Evolutionary conservation across 164 flowering plant genomes (phyloP).

Genomic region (Buxus sempervirens): DNA sequence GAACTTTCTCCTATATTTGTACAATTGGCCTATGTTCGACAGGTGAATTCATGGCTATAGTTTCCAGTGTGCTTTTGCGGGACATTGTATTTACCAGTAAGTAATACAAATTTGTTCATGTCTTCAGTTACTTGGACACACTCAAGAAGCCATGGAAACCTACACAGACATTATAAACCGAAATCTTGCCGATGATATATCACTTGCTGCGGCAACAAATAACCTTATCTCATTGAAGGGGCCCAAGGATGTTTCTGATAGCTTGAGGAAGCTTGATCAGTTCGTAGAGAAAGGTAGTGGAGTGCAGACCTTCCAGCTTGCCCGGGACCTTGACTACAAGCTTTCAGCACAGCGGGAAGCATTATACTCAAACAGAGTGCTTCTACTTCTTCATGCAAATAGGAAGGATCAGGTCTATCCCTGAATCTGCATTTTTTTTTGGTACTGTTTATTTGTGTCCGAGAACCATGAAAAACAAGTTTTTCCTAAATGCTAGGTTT

Average conservation of each 20-base stretch:
- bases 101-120: conserved; percentile 11
- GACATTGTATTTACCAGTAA: background rate
- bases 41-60: conserved; percentile 37
- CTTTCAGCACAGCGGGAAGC: conserved; percentile 75
- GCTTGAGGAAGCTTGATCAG: conserved; percentile 77
- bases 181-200: conserved; percentile 72
- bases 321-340: conserved; percentile 65
- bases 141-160: conserved; percentile 64
- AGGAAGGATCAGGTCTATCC: conserved; percentile 70
- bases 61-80: background rate
- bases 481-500: too few species aligned
- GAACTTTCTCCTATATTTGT: conserved; percentile 92
- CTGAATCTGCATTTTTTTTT: background rate
- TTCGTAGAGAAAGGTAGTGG: conserved; percentile 62
- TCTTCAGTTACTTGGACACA: conserved; percentile 65
- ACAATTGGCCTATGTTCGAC: conserved; percentile 90
- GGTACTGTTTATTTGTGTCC: background rate
- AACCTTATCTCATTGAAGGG: conserved; percentile 75
- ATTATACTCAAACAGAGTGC: conserved; percentile 66
- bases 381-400: conserved; percentile 84
- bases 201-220: conserved; percentile 85
- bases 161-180: conserved; percentile 57
- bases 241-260: conserved; percentile 75
- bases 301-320: conserved; percentile 51
- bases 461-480: background rate